A percentile compares a stretch with the other conserved stretches of the same genome.
phyloP scores from a whole-genome alignment of 2,329 filamentous ascomycete genomes.

The Teratosphaeria viscida region DNA sequence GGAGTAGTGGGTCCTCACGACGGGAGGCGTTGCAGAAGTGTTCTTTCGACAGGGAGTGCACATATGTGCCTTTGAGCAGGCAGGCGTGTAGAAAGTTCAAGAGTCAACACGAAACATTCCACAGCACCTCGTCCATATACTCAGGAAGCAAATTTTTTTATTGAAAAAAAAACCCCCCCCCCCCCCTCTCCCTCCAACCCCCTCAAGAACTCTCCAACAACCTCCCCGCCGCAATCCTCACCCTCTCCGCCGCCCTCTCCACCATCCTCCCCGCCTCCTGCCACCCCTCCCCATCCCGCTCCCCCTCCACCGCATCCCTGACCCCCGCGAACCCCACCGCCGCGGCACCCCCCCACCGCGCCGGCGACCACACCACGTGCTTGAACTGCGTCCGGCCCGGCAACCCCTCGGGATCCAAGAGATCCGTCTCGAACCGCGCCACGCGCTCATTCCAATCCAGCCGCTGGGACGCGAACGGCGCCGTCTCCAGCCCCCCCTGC shows the following conservation, averaged over 20 bases:
- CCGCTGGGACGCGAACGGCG: constrained; percentile 55
- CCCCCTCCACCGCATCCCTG: constrained; percentile 62
- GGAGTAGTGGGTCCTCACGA: neutral
- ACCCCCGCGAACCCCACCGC: constrained; percentile 71
- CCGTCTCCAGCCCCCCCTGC: constrained; percentile 62
- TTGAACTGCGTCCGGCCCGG: constrained; percentile 88
- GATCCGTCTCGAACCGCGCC: constrained; percentile 67
- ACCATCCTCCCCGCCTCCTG: constrained; percentile 55
- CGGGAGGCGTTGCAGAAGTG: too few species aligned
- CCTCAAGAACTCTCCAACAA: constrained; percentile 23
- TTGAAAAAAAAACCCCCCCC: too few species aligned
- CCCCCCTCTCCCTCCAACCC: too few species aligned
- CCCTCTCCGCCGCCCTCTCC: constrained; percentile 58
- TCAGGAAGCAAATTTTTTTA: too few species aligned
- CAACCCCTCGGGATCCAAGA: constrained; percentile 62
- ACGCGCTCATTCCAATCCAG: constrained; percentile 69
- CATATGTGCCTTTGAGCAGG: too few species aligned
- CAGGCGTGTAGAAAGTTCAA: too few species aligned
- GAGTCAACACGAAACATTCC: too few species aligned
- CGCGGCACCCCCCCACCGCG: constrained; percentile 61
- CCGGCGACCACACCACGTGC: constrained; percentile 79
- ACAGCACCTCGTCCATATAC: too few species aligned
- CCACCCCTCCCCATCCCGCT: constrained; percentile 46
- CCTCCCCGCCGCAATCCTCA: constrained; percentile 50
- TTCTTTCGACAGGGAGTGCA: too few species aligned